Base-by-base conservation (phyloP, 768 basidiomycete genomes). In the Crassisporium funariophilum region DNA sequence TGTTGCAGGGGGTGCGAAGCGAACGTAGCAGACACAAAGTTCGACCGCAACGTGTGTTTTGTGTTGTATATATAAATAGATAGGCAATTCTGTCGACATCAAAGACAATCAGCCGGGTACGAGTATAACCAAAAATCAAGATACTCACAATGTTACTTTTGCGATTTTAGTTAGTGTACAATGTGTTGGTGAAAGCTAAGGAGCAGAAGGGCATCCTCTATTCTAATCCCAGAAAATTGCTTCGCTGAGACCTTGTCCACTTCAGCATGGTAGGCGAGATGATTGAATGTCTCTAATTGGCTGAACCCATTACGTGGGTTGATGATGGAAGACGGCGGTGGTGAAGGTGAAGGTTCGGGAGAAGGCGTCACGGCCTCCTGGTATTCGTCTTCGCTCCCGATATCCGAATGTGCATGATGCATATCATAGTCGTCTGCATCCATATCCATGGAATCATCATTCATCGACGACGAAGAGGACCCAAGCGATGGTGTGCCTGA, bases 281-380 rank as follows among this genome's bases (percentile, higher is more conserved):
- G 52, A 43, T 52, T 53, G 45, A 54, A 37, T 29, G 41, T 53
- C 46, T 54, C 56, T 44, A 54, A 39, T 34, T 38, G 50, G 37
- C 33, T 55, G 35, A 38, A 54, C 21, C 43, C 49, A 48, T 53
- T 54, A 29, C 35, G 41, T 35, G 47, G 24, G 34, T 47, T 35
- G 27, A 38, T 46, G 35, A 54, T 33, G 12, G 57, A 27, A 4
- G 52, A 24, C 13, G 57, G 59, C 13, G 57, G 54, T 2, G 60
- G 62, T 6, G 67, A 66, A 20, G 70, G 70, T 7, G 68, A 70
- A 23, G 74, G 69, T 31, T 77, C 78, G 13, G 85, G 82, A 3
- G 82, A 81, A 11, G 87, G 87, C 0, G 86, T 88, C 19, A 88
- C 81, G 9, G 83, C 84, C 59, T 89, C 86, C 47, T 84, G 82